A percentile compares a stretch with the other conserved stretches of the same genome.
phyloP scores from a whole-genome alignment of 1,284 basidiomycete species.

The Cutaneotrichosporon dermatis region DNA sequence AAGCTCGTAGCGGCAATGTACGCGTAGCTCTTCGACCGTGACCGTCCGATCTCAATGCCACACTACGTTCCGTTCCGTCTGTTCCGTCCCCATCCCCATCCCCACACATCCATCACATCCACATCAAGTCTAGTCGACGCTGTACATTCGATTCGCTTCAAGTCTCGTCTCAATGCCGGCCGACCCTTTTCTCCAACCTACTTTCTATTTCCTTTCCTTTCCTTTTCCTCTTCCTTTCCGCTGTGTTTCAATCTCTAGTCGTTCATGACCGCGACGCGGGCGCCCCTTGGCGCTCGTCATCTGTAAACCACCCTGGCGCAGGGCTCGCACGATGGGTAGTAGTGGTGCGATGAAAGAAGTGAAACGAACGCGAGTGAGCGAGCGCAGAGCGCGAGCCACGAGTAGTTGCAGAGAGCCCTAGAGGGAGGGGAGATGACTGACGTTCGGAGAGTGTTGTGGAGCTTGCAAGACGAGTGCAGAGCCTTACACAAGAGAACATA shows the following conservation, averaged over 20 bases:
- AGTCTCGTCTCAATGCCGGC: neutral
- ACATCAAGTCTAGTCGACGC: too few relatives aligned
- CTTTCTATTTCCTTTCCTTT: neutral
- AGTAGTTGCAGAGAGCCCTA: too few relatives aligned
- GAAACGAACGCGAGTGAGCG: constrained; percentile 4
- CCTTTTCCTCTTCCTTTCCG: neutral
- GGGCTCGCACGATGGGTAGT: constrained; percentile 5
- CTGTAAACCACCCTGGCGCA: constrained; percentile 12
- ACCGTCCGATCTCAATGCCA: neutral
- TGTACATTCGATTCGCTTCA: too few relatives aligned
- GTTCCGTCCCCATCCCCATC: neutral
- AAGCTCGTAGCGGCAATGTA: constrained; percentile 14
- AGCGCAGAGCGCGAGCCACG: too few relatives aligned
- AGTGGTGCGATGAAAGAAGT: constrained; percentile 21
- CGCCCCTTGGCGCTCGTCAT: constrained; percentile 5
- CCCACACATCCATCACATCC: too few relatives aligned
- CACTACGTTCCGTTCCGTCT: neutral
- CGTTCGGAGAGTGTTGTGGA: too few relatives aligned
- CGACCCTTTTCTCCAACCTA: neutral
- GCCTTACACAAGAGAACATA: too few relatives aligned
- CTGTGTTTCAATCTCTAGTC: constrained; percentile 15
- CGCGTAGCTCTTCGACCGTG: too few relatives aligned
- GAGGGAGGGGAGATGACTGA: too few relatives aligned
- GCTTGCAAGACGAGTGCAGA: too few relatives aligned
- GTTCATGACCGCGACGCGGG: constrained; percentile 3